Evolutionary conservation across 2,329 filamentous ascomycete genomes (phyloP), one percentile per base, ranked within the genome.

Genomic region (Phialemoniopsis sp.): DNA sequence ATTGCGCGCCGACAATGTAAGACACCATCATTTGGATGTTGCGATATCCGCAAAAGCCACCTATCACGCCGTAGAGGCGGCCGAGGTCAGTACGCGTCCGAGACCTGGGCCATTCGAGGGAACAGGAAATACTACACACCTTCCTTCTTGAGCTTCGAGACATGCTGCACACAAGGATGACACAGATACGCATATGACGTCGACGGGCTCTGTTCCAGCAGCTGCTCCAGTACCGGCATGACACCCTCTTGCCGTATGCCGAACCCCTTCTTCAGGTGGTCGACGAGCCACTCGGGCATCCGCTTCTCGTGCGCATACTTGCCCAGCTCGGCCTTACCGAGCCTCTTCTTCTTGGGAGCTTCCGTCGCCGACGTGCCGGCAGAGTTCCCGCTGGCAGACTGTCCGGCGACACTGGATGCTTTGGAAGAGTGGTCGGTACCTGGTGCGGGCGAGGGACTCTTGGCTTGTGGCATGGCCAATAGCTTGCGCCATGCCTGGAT

Each of bases 1-100:
- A 69, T 30, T 67, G 59, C 2, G 77, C 65, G 8, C 73, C 76
- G 42, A 82, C 77, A 15, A 96, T 78, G 57, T 88, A 90, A 0
- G 89, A 91, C 13, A 85, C 68, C 49, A 96, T 63, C 82, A 94
- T 94, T 58, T 97, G 93, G 26, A 95, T 94, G 55, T 95, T 97
- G 31, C 91, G 78, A 58, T 96, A 97, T 4, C 91, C 91, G 57
- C 91, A 97, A 58, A 97, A 97, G 6, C 89, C 87, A 16, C 89
- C 89, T 78, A 16, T 3, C n/a, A n/a, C n/a, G n/a, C n/a, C n/a
- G n/a, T n/a, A n/a, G n/a, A n/a, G n/a, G n/a, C n/a, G n/a, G n/a
- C n/a, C n/a, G n/a, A n/a, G n/a, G n/a, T n/a, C n/a, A n/a, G n/a
- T n/a, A n/a, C n/a, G n/a, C n/a, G n/a, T n/a, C n/a, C n/a, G n/a